Base-by-base conservation (phyloP, 768 basidiomycete species). In the Roridomyces roridus region DNA sequence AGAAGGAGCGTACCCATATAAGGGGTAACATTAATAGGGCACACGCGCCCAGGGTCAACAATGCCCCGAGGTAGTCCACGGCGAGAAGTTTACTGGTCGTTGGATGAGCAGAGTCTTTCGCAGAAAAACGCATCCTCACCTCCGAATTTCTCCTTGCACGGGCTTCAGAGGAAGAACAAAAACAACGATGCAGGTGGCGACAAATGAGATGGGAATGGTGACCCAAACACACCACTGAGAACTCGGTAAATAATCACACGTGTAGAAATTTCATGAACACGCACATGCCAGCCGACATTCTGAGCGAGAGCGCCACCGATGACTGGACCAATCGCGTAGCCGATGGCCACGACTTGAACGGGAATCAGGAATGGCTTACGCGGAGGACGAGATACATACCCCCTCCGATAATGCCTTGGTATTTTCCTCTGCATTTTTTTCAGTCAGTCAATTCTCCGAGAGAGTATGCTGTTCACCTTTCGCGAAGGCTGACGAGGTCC, bases 161-260 rank as follows among this genome's bases (percentile, higher is more conserved):
- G 81, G 77, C 55, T 87, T 87, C n/a, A 91, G 74, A 0, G 91
- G 91, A 0, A 92, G 76, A 10, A 88, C 71, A 55, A 88, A 82
- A 17, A 81, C 63, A 4, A 91, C 83, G 15, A 86, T 80, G 18
- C 77, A 69, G 21, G 87, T 80, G 0, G 86, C 80, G 35, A 72
- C 64, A 12, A 81, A 68, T 0, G 87, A 83, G 3, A 87, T 65
- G 0, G 89, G 89, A 1, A 91, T 74, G 21, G 82, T 86, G 43
- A 91, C 77, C 85, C 88, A 90, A 68, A 89, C 89, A 66, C 87
- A 89, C 88, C 89, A 90, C 83, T 86, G 43, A 3, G n/a, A n/a
- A n/a, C n/a, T n/a, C n/a, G n/a, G n/a, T 4, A 20, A 15, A 46
- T 46, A 11, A 31, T 31, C 20, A 0, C 40, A 25, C 8, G 28